Conservation (phyloP, 2,329 filamentous ascomycete genomes). For the Ophiognomonia clavigignenti-juglandacearum region DNA sequence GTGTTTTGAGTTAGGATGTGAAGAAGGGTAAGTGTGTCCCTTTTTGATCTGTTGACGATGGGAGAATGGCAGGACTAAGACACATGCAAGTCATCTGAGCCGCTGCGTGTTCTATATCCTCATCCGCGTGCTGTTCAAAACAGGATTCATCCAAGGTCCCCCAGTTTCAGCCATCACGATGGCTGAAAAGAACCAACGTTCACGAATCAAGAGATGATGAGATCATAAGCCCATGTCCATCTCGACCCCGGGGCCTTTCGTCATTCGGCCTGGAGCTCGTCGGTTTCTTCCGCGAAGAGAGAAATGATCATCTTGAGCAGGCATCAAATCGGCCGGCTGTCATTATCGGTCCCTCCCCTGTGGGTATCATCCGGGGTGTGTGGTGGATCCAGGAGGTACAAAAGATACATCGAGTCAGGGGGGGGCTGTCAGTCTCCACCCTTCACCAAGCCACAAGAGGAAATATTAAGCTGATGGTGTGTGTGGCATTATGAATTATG, state of each 20-base stretch:
- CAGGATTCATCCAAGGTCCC: too few relatives aligned
- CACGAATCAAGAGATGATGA: background rate
- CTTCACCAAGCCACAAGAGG: background rate
- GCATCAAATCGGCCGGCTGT: conserved; percentile 11
- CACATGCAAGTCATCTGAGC: background rate
- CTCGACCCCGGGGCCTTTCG: conserved; percentile 1
- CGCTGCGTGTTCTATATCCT: background rate
- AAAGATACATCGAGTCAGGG: conserved; percentile 10
- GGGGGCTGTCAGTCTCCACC: conserved; percentile 2
- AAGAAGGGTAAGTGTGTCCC: background rate
- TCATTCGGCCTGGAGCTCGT: conserved; percentile 4
- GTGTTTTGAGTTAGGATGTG: background rate
- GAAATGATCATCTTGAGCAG: background rate
- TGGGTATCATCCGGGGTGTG: conserved; percentile 1
- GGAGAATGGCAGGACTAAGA: background rate
- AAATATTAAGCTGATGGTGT: background rate
- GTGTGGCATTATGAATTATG: conserved; percentile 4
- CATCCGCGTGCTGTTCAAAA: background rate
- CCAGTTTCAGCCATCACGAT: too few relatives aligned
- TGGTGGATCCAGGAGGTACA: conserved; percentile 8
- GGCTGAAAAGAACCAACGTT: too few relatives aligned
- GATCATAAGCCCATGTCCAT: background rate
- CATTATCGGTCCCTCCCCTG: conserved; percentile 7
- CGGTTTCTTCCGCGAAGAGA: too few relatives aligned
- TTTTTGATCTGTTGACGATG: background rate